These are phyloP conservation scores for Parafenestella ontariensis DNA, from an alignment of 2,329 filamentous ascomycete species.

Conservation along the genomic window DNA sequence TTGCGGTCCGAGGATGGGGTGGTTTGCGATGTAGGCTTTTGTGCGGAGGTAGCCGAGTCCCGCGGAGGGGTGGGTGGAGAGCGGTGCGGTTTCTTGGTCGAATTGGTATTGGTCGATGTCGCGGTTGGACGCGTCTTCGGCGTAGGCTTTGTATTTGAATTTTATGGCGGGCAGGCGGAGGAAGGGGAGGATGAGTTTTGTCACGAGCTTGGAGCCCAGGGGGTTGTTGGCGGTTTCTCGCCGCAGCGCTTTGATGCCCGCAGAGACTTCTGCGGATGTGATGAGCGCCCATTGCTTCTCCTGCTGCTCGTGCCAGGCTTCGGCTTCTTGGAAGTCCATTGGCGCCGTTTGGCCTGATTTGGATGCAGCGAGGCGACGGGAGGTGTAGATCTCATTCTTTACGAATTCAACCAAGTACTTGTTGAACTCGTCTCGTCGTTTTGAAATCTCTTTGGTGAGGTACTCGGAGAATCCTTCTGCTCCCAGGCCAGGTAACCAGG, in stretches of 20 bases:
- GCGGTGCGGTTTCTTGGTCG: slow-evolving; percentile 49
- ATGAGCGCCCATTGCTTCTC: slow-evolving; percentile 39
- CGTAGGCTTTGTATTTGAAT: slow-evolving; percentile 31
- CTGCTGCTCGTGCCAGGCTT: slow-evolving; percentile 21
- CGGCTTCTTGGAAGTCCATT: slow-evolving; percentile 34
- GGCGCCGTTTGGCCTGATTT: slow-evolving; percentile 22
- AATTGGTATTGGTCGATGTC: slow-evolving; percentile 36
- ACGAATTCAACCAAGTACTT: slow-evolving; percentile 38
- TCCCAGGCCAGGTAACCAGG: slow-evolving; percentile 64
- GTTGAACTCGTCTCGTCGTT: slow-evolving; percentile 43
- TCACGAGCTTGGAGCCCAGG: slow-evolving; percentile 59
- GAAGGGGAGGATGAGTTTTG: slow-evolving; percentile 59
- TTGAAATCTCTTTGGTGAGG: slow-evolving; percentile 53
- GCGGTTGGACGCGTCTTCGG: slow-evolving; percentile 33
- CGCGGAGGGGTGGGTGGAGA: slow-evolving; percentile 69
- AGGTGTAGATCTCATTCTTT: slow-evolving; percentile 42
- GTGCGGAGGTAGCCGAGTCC: slow-evolving; percentile 68
- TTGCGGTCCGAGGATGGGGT: slow-evolving; percentile 68
- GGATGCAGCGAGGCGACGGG: slow-evolving; percentile 28
- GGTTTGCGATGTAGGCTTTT: slow-evolving; percentile 63
- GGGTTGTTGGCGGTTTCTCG: slow-evolving; percentile 56
- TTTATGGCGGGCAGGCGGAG: slow-evolving; percentile 61
- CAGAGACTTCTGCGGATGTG: slow-evolving; percentile 30
- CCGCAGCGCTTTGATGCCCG: slow-evolving; percentile 48
- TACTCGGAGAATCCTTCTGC: slow-evolving; percentile 63